Conservation (phyloP, 345 rosid species). For the Rhizophora mangle region DNA sequence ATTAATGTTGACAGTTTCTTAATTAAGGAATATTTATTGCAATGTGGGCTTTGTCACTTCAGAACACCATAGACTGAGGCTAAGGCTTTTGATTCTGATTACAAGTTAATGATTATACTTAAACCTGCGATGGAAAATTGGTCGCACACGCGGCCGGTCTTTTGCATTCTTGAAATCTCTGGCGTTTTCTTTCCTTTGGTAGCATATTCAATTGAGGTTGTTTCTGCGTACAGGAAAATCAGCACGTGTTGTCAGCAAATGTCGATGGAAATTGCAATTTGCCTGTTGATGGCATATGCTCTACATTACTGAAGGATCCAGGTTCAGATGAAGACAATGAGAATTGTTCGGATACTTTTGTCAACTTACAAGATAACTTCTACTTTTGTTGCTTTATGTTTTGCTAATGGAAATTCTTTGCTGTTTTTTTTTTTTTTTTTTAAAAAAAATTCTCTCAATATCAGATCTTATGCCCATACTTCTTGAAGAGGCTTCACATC, state of each 20-base stretch:
- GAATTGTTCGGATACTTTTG: conserved; percentile 23
- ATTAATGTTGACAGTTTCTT: too few species aligned
- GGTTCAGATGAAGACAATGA: conserved; percentile 35
- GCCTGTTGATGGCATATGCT: conserved; percentile 32
- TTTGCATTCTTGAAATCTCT: too few species aligned
- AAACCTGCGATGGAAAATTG: too few species aligned
- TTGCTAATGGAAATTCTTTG: conserved; percentile 11
- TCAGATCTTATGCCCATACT: conserved; percentile 63
- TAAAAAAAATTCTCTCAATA: background rate
- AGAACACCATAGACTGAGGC: too few species aligned
- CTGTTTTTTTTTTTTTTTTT: background rate
- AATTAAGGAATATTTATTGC: too few species aligned
- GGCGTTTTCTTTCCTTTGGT: too few species aligned
- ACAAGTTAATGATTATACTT: too few species aligned
- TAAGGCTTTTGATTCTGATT: too few species aligned
- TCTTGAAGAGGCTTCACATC: conserved; percentile 44
- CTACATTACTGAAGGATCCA: conserved; percentile 33
- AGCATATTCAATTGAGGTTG: too few species aligned
- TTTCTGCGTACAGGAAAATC: conserved; percentile 23
- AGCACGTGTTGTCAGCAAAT: conserved; percentile 10
- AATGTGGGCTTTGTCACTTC: too few species aligned
- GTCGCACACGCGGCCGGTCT: too few species aligned
- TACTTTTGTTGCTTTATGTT: background rate
- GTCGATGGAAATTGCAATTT: conserved; percentile 30
- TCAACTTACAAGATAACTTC: background rate